Evolutionary conservation across 129 eudicot species (phyloP).

Genomic region (sunflower (Helianthus annuus)): HanXRQr2.0-SUNRISE NC_035443.2:169185401-169185900

Average conservation of each 20-base stretch:
- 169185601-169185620: background rate
- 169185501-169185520: slow-evolving; percentile 97
- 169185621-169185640: too few relatives aligned
- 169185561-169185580: slow-evolving; percentile 1
- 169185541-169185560: slow-evolving; percentile 91
- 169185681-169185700: slow-evolving; percentile 84
- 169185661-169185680: slow-evolving; percentile 62
- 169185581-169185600: background rate
- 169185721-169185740: slow-evolving; percentile 78
- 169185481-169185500: slow-evolving; percentile 97
- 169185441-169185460: slow-evolving; percentile 24
- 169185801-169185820: background rate
- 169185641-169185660: background rate
- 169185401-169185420: background rate
- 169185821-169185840: background rate
- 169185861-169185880: too few relatives aligned
- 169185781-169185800: slow-evolving; percentile 4
- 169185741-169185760: slow-evolving; percentile 61
- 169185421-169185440: slow-evolving; percentile 10
- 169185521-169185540: slow-evolving; percentile 94
- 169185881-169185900: too few relatives aligned
- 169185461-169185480: slow-evolving; percentile 99
- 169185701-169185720: slow-evolving; percentile 90
- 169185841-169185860: too few relatives aligned
- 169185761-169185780: background rate